Evolutionary conservation across 2,329 filamentous ascomycete species (phyloP).

Genomic region (Sarocladium strictum): DNA sequence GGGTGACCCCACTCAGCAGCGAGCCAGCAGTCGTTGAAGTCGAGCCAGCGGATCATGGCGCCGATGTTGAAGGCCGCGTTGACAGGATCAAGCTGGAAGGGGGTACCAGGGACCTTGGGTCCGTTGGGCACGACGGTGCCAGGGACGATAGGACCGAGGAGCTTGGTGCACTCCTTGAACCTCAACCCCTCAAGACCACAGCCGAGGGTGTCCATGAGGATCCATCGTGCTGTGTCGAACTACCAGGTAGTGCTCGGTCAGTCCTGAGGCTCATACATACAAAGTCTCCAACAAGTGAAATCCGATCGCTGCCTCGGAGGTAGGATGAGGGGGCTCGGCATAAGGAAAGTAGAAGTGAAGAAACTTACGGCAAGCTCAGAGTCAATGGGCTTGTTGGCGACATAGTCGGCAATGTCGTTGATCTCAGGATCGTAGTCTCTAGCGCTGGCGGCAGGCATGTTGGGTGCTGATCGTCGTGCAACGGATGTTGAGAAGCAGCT

Average conservation of each 20-base stretch:
- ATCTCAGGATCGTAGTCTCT: slow-evolving; percentile 85
- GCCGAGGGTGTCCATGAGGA: slow-evolving; percentile 93
- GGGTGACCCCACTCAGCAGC: slow-evolving; percentile 99
- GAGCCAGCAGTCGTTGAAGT: slow-evolving; percentile 99
- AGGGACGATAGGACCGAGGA: slow-evolving; percentile 85
- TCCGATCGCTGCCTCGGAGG: background rate
- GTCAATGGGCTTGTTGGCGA: slow-evolving; percentile 84
- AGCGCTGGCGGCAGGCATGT: slow-evolving; percentile 37
- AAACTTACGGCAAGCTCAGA: slow-evolving; percentile 83
- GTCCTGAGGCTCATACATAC: background rate
- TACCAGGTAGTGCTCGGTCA: slow-evolving; percentile 26
- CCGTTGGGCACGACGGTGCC: slow-evolving; percentile 91
- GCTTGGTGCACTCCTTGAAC: slow-evolving; percentile 93
- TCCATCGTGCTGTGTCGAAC: slow-evolving; percentile 94
- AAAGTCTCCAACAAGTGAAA: background rate
- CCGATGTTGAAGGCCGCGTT: slow-evolving; percentile 98
- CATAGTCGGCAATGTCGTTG: slow-evolving; percentile 89
- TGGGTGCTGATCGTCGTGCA: slow-evolving; percentile 41
- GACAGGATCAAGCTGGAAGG: slow-evolving; percentile 90
- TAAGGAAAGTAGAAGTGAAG: background rate
- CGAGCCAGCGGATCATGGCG: slow-evolving; percentile 97
- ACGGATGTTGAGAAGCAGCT: slow-evolving; percentile 44
- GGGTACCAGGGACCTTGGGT: slow-evolving; percentile 82
- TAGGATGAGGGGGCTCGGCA: background rate
- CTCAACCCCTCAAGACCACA: slow-evolving; percentile 93